Conservation (phyloP, 208 protist genomes). For the Histomonas meleagridis region DNA sequence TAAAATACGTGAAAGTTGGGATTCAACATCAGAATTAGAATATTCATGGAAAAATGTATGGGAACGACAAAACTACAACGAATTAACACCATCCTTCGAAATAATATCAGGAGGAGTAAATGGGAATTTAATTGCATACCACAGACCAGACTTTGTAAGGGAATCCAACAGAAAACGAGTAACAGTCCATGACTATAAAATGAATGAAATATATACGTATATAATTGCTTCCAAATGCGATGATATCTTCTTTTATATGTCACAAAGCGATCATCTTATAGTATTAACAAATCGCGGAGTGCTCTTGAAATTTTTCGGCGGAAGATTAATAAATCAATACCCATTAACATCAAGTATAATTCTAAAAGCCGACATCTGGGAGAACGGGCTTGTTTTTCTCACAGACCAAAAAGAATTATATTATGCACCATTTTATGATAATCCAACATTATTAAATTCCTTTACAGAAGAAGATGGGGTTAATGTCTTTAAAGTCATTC, state of each 20-base stretch:
- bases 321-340: background rate
- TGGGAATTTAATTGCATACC: background rate
- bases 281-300: background rate
- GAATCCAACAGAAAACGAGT: background rate
- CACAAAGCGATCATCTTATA: background rate
- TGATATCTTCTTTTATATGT: background rate
- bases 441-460: background rate
- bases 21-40: no score
- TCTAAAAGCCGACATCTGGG: background rate
- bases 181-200: background rate
- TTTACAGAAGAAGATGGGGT: background rate
- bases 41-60: conserved; percentile 8
- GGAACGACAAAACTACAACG: background rate
- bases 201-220: background rate
- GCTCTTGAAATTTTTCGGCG: background rate
- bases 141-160: background rate
- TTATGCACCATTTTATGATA: background rate
- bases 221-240: background rate
- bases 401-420: background rate
- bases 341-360: background rate
- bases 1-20: no score
- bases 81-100: background rate
- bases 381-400: background rate
- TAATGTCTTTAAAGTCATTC: background rate
- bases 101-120: background rate